Evolutionary conservation across 495 filamentous ascomycete genomes (phyloP), one percentile per base, ranked within the genome.

Genomic region (Terfezia boudieri): DNA sequence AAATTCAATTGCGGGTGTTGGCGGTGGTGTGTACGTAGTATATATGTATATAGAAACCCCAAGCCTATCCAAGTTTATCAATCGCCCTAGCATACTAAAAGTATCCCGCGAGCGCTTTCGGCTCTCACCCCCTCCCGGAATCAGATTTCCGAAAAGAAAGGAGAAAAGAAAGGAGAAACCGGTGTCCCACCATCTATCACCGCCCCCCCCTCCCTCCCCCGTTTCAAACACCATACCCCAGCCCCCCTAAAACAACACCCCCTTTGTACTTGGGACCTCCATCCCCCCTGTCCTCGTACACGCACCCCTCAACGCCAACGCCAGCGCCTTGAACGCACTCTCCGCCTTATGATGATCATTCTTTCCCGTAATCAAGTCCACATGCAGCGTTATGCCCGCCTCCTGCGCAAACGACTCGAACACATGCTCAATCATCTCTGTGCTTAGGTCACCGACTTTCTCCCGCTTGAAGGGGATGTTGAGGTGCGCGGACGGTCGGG

Each of bases 311-410:
- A 90, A 73, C 5, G 90, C 90, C 51, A 90, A 78, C 0, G 90
- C 90, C 57, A 95, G 67, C 53, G 92, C 92, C 76, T 98, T 98
- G 66, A 98, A 96, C 48, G 90, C 90, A 64, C 83, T 89, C 76
- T 98, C 90, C 32, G 90, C 92, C 52, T 86, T 72, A 67, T 96
- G 90, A 68, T 98, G 90, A 68, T 98, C 92, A 68, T 96, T 98
- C 50, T 83, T 76, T 26, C 90, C 90, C 53, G 82, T 74, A 48
- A 92, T 63, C 64, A 82, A 85, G 66, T 94, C 86, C 51, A 96
- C 83, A 71, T 98, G 90, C 68, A 96, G 66, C 35, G 90, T 98
- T 50, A 94, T 73, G n/a, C 83, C 78, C 8, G 90, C 86, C 6
- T 76, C 83, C 71, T 89, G 83, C 41, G 89, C 87, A 69, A 94